Conservation (phyloP, 257 asterid genomes). For the Echites panduratus region DNA sequence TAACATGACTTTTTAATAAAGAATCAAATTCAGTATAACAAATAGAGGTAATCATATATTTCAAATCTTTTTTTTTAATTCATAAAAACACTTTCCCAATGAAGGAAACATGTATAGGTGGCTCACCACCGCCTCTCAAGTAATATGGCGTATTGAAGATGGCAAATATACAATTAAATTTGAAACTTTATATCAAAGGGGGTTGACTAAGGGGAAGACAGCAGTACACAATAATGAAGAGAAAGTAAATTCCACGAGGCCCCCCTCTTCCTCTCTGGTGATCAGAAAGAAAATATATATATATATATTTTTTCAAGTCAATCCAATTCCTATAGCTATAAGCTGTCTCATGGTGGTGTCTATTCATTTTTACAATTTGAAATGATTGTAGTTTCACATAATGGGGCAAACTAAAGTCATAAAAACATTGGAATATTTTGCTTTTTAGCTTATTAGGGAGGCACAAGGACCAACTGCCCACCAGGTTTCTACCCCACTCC, state of each 20-base stretch:
- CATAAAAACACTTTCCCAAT: too few species aligned
- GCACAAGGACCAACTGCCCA: conserved; percentile 25
- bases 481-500: conserved; percentile 11
- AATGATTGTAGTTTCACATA: conserved; percentile 28
- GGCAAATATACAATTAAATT: neutral
- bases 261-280: neutral
- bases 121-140: too few species aligned
- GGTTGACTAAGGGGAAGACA: conserved; percentile 3
- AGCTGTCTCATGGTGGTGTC: conserved; percentile 22
- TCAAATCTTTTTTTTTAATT: too few species aligned
- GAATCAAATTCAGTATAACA: too few species aligned
- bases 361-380: conserved; percentile 22
- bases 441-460: conserved; percentile 18
- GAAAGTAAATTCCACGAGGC: conserved; percentile 3
- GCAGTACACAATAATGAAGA: neutral
- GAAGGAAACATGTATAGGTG: too few species aligned
- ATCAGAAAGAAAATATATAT: too few species aligned
- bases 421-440: conserved; percentile 16
- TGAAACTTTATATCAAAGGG: neutral
- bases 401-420: conserved; percentile 22
- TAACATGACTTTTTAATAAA: too few species aligned
- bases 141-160: too few species aligned
- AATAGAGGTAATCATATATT: too few species aligned
- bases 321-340: neutral
- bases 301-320: neutral